These are phyloP conservation scores for Claviceps sp. DNA, from an alignment of 2,329 filamentous ascomycete genomes.

Conservation along the genomic window DNA sequence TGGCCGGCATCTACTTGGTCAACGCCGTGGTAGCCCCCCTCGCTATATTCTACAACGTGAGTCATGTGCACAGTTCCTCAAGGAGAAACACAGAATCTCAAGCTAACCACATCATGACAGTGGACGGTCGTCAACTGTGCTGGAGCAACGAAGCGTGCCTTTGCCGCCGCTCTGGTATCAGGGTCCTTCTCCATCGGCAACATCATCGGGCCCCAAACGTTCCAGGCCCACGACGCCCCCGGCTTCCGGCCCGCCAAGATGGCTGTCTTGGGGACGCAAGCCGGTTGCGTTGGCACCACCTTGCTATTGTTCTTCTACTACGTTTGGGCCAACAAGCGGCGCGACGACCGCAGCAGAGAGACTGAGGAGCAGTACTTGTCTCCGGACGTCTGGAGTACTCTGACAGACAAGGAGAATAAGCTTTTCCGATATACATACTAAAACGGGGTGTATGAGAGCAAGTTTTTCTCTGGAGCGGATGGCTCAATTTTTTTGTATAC, in stretches of 20 bases:
- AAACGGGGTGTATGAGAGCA: neutral
- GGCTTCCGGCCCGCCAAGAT: slow-evolving; percentile 40
- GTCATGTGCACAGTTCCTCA: slow-evolving; percentile 5
- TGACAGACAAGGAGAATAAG: slow-evolving; percentile 45
- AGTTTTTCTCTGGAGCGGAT: neutral
- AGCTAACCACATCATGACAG: slow-evolving; percentile 9
- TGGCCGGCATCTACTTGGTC: slow-evolving; percentile 37
- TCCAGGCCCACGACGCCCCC: slow-evolving; percentile 37
- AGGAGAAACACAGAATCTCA: neutral
- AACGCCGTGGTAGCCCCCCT: slow-evolving; percentile 34
- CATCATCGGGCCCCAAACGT: slow-evolving; percentile 44
- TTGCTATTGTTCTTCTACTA: slow-evolving; percentile 36
- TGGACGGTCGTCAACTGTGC: slow-evolving; percentile 38
- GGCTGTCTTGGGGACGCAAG: slow-evolving; percentile 38
- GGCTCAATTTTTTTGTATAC: neutral
- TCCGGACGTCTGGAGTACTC: slow-evolving; percentile 30
- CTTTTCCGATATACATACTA: slow-evolving; percentile 40
- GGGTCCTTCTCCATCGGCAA: slow-evolving; percentile 40
- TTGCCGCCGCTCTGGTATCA: slow-evolving; percentile 34
- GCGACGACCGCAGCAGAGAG: slow-evolving; percentile 16
- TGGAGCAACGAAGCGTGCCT: slow-evolving; percentile 38
- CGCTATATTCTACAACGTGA: slow-evolving; percentile 31
- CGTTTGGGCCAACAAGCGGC: slow-evolving; percentile 31
- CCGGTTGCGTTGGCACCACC: slow-evolving; percentile 27
- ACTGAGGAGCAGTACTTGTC: slow-evolving; percentile 27